Conservation (phyloP, 768 basidiomycete species). For the Boletus pseudo-olivaceus region DNA sequence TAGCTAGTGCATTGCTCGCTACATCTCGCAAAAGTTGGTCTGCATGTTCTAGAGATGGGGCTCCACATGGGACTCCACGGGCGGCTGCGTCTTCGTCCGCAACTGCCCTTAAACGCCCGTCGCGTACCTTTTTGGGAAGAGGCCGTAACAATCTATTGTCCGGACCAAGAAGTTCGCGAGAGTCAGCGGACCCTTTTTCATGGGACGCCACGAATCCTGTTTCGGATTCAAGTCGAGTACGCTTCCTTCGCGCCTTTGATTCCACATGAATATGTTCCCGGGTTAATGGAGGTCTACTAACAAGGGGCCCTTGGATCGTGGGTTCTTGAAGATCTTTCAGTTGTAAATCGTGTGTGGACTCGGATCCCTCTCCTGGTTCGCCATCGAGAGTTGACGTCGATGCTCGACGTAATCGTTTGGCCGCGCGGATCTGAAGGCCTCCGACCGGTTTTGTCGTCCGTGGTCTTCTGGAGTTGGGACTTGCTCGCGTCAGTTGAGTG, state of each 20-base stretch:
- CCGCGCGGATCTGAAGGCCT: neutral
- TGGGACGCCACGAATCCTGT: neutral
- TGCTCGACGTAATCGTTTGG: conserved; percentile 13
- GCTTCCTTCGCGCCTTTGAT: conserved; percentile 13
- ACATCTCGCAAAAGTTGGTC: conserved; percentile 20
- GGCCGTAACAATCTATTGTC: conserved; percentile 20
- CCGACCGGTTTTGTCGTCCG: neutral
- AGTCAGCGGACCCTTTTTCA: neutral
- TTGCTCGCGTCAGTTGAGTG: neutral
- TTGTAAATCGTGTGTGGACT: neutral
- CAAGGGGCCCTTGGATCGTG: neutral
- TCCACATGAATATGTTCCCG: neutral
- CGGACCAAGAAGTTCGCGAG: conserved; percentile 12
- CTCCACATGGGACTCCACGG: neutral
- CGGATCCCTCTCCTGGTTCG: neutral
- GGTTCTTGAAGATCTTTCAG: neutral
- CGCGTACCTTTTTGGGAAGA: conserved; percentile 17
- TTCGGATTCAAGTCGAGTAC: conserved; percentile 19
- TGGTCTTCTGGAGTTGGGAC: neutral
- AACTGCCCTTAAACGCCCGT: neutral
- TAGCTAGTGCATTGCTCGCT: conserved; percentile 12
- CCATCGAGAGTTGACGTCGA: neutral
- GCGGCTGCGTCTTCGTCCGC: neutral
- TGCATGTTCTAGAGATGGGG: conserved; percentile 10
- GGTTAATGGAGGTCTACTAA: neutral